Percentiles rank a stretch among this genome's conserved stretches.
Conservation (phyloP, 2,329 filamentous ascomycete species). For the Phialophora macrospora region DNA sequence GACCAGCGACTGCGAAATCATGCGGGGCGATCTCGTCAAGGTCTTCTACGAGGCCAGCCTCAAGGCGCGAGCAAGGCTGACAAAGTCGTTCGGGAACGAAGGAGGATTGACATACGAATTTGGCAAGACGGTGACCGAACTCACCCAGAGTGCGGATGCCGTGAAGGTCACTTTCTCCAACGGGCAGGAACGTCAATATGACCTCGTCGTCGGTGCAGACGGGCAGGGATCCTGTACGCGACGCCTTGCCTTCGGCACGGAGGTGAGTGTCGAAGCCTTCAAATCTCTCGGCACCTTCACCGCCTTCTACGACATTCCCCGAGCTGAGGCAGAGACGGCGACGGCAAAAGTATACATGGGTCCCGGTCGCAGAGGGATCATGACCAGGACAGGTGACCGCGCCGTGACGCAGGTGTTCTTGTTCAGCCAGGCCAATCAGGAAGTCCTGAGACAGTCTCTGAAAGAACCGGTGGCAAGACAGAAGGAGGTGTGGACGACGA, state of each 20-base stretch:
- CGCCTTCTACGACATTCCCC: background rate
- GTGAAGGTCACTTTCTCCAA: constrained; percentile 53
- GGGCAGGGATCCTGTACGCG: constrained; percentile 56
- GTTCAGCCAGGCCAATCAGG: background rate
- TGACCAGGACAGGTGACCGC: background rate
- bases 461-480: background rate
- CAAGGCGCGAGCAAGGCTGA: constrained; percentile 38
- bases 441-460: background rate
- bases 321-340: background rate
- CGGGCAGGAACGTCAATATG: constrained; percentile 51
- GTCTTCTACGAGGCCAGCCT: constrained; percentile 53
- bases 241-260: constrained; percentile 6
- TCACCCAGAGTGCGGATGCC: constrained; percentile 27
- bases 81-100: constrained; percentile 37
- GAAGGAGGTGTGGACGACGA: background rate
- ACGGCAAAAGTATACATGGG: background rate
- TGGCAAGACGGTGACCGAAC: background rate
- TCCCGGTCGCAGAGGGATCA: background rate
- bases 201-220: constrained; percentile 62
- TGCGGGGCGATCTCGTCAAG: constrained; percentile 60
- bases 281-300: background rate
- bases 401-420: background rate
- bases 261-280: background rate
- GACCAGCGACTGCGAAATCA: constrained; percentile 64
- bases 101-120: background rate